These are phyloP conservation scores for Turritis glabra DNA, from an alignment of 345 rosid species.

Conservation along the genomic window DNA sequence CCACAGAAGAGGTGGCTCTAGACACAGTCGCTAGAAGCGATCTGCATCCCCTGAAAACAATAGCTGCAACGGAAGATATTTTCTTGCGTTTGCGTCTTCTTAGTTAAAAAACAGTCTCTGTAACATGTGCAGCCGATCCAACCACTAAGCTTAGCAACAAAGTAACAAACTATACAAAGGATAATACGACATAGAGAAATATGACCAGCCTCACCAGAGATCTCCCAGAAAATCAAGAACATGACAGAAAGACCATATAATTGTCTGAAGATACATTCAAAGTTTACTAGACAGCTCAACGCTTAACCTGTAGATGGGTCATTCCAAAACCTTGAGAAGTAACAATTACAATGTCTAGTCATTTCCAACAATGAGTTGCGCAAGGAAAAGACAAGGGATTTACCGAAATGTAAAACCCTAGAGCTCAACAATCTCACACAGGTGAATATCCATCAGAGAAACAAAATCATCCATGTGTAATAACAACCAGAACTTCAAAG, in stretches of 20 bases:
- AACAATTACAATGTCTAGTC: not conserved
- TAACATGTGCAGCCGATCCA: not conserved
- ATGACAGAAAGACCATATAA: not conserved
- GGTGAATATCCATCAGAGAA: not conserved
- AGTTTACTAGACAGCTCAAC: not conserved
- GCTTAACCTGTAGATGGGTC: too few relatives aligned
- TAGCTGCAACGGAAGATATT: constrained; percentile 43
- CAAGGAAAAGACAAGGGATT: too few relatives aligned
- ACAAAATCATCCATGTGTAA: not conserved
- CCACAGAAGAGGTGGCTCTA: constrained; percentile 19
- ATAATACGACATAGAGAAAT: not conserved
- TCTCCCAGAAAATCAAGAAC: not conserved
- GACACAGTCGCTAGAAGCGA: constrained; percentile 60
- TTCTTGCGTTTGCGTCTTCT: not conserved
- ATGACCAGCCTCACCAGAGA: not conserved
- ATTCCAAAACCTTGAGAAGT: not conserved
- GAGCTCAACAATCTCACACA: not conserved
- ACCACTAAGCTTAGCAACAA: not conserved
- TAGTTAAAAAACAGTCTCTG: not conserved
- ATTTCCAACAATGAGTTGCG: not conserved
- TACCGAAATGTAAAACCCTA: not conserved
- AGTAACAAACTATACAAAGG: not conserved
- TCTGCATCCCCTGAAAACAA: constrained; percentile 65
- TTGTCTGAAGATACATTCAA: not conserved
- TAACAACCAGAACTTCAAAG: not conserved